These are phyloP conservation scores for Starmerella potacharoeniae DNA, from an alignment of 805 yeast species.

Conservation along the genomic window DNA sequence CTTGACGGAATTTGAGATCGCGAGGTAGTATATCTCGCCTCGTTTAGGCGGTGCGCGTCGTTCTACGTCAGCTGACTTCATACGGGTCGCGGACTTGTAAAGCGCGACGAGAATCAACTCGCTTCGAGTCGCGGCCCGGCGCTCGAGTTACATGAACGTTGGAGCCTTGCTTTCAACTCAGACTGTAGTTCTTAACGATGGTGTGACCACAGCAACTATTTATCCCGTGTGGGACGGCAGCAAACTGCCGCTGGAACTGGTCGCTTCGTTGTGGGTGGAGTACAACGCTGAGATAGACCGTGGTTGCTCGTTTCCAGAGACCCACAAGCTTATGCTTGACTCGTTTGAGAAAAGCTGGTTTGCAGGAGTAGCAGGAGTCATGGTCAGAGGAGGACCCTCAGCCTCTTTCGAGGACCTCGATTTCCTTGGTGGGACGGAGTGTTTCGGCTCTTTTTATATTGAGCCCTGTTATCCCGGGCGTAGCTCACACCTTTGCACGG, in stretches of 20 bases:
- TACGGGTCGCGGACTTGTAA: background rate
- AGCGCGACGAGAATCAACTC: background rate
- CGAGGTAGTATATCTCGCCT: too few relatives aligned
- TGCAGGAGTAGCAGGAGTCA: conserved; percentile 57
- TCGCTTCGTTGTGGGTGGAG: conserved; percentile 79
- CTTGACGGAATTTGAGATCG: too few relatives aligned
- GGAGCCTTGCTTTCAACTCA: conserved; percentile 23
- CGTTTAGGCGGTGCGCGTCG: too few relatives aligned
- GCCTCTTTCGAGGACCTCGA: conserved; percentile 30
- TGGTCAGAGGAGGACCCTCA: conserved; percentile 8
- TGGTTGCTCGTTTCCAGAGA: conserved; percentile 80
- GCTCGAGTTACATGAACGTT: background rate
- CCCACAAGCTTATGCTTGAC: conserved; percentile 64
- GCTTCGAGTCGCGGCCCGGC: background rate
- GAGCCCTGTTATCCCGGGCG: conserved; percentile 90
- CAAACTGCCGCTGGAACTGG: conserved; percentile 63
- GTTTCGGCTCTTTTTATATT: conserved; percentile 76
- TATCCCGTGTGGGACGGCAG: conserved; percentile 64
- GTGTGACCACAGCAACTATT: conserved; percentile 85
- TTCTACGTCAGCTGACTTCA: too few relatives aligned
- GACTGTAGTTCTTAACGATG: conserved; percentile 72
- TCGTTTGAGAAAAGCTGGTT: conserved; percentile 84
- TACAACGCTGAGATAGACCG: conserved; percentile 83
- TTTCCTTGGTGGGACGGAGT: conserved; percentile 79
- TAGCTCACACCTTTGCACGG: conserved; percentile 86